Conservation (phyloP, 805 yeast genomes). For the Wickerhamomyces subpelliculosus region DNA sequence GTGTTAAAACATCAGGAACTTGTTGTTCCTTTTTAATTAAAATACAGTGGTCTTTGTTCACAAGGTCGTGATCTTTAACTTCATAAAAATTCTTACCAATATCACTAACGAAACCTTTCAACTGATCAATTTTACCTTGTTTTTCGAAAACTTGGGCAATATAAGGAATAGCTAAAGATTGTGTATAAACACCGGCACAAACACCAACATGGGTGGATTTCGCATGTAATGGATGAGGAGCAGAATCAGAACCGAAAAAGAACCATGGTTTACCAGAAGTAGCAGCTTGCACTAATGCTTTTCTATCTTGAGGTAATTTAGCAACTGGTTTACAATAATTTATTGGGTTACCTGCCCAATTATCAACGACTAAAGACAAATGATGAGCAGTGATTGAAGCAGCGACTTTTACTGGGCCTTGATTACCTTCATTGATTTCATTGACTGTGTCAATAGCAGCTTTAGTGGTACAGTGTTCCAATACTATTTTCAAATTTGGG, state of each 20-base stretch:
- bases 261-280: slow-evolving; percentile 87
- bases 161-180: slow-evolving; percentile 72
- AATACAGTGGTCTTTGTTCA: slow-evolving; percentile 40
- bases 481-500: slow-evolving; percentile 78
- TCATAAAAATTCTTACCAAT: slow-evolving; percentile 69
- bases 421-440: slow-evolving; percentile 44
- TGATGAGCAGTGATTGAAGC: slow-evolving; percentile 98
- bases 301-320: slow-evolving; percentile 77
- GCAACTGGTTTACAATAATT: slow-evolving; percentile 98
- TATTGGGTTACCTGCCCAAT: slow-evolving; percentile 95
- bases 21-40: slow-evolving; percentile 45
- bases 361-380: slow-evolving; percentile 78
- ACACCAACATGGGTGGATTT: slow-evolving; percentile 77
- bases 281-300: slow-evolving; percentile 81
- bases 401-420: slow-evolving; percentile 55
- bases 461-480: slow-evolving; percentile 92
- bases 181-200: slow-evolving; percentile 98
- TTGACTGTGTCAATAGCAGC: slow-evolving; percentile 79
- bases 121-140: slow-evolving; percentile 52
- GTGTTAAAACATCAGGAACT: slow-evolving; percentile 54
- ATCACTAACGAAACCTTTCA: slow-evolving; percentile 69
- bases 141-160: slow-evolving; percentile 81
- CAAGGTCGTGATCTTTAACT: slow-evolving; percentile 38
- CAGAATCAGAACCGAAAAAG: slow-evolving; percentile 96
- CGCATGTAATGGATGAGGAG: slow-evolving; percentile 85